These are phyloP conservation scores for Aspergillus spinulosporus DNA, from an alignment of 2,329 filamentous ascomycete genomes.

Conservation along the genomic window DNA sequence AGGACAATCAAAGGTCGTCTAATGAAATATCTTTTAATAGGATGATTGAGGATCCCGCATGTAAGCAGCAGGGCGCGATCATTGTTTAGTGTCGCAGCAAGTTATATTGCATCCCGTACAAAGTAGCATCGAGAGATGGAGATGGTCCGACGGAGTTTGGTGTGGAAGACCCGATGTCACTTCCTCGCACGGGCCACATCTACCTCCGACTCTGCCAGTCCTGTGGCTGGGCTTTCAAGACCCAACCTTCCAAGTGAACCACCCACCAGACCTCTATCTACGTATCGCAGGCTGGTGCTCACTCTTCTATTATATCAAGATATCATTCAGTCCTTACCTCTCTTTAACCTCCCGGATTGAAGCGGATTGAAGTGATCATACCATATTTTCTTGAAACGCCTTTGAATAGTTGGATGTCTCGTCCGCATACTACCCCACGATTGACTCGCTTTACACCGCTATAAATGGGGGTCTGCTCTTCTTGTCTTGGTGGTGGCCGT, in stretches of 20 bases:
- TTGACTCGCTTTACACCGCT: conserved; percentile 3
- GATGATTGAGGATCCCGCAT: too few relatives aligned
- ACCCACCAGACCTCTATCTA: background rate
- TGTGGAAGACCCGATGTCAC: background rate
- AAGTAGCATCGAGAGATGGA: background rate
- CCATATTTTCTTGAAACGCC: background rate
- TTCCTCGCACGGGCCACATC: conserved; percentile 13
- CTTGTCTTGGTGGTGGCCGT: conserved; percentile 43
- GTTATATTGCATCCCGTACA: too few relatives aligned
- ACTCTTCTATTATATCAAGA: background rate
- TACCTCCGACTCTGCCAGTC: conserved; percentile 4
- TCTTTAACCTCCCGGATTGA: background rate
- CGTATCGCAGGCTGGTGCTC: conserved; percentile 19
- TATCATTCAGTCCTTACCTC: conserved; percentile 10
- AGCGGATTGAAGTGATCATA: background rate
- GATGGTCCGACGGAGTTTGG: background rate
- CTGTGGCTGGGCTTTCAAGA: background rate
- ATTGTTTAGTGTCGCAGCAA: too few relatives aligned
- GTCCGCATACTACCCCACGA: conserved; percentile 12
- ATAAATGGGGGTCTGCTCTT: conserved; percentile 48
- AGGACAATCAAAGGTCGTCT: too few relatives aligned
- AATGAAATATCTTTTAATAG: too few relatives aligned
- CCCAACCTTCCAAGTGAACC: background rate
- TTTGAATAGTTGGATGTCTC: conserved; percentile 17
- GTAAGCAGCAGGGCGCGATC: too few relatives aligned